Conservation (phyloP, 2,329 filamentous ascomycete species). For the Neopestalotiopsis sp. region DNA sequence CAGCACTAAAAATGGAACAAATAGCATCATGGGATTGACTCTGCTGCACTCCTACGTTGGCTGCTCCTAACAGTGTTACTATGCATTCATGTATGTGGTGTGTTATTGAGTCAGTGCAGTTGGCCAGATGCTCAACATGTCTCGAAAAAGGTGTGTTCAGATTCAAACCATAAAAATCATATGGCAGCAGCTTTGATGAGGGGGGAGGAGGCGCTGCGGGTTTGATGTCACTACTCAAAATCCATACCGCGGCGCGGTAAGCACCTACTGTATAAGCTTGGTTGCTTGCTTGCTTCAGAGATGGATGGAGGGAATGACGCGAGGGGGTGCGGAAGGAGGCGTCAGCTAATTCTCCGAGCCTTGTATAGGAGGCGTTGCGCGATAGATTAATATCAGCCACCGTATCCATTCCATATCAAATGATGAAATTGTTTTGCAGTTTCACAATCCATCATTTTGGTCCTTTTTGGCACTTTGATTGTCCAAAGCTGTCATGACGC, state of each 20-base stretch:
- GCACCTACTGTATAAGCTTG: background rate
- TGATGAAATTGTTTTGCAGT: background rate
- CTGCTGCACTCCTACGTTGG: background rate
- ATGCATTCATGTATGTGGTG: background rate
- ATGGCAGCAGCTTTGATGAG: background rate
- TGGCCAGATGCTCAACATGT: background rate
- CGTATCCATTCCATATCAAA: background rate
- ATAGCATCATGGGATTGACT: background rate
- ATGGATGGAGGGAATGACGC: background rate
- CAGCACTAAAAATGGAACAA: background rate
- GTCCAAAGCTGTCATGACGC: background rate
- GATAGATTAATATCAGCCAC: background rate
- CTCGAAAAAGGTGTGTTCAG: background rate
- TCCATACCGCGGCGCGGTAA: background rate
- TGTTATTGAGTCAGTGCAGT: slow-evolving; percentile 1
- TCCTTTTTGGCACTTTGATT: background rate
- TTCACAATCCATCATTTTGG: background rate
- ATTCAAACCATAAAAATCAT: background rate
- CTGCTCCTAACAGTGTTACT: background rate
- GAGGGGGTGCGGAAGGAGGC: background rate
- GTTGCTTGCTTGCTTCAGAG: background rate
- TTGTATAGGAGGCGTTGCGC: background rate
- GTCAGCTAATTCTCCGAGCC: background rate
- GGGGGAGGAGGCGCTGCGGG: background rate
- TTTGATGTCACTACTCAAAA: background rate